A percentile compares a stretch with the other conserved stretches of the same genome.
Conservation (phyloP, 257 asterid species). For the Ocimum tenuiflorum region DNA sequence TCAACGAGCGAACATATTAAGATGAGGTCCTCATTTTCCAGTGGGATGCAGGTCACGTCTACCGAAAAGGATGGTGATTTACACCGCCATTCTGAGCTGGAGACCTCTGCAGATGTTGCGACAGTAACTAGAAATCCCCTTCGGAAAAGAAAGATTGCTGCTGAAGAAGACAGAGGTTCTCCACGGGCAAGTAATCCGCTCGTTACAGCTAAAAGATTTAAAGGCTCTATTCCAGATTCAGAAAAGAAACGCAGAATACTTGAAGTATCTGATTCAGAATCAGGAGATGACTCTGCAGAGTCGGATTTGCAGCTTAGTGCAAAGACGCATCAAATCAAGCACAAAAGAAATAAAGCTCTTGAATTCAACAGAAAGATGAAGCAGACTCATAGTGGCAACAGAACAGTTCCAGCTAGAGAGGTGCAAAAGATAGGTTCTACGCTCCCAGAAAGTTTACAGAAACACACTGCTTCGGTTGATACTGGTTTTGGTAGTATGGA, state of each 20-base stretch:
- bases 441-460: constrained; percentile 11
- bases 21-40: constrained; percentile 16
- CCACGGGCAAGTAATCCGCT: constrained; percentile 8
- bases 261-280: constrained; percentile 30
- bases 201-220: constrained; percentile 20
- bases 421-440: constrained; percentile 4
- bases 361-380: constrained; percentile 21
- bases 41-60: constrained; percentile 18
- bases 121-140: constrained; percentile 26
- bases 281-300: constrained; percentile 22
- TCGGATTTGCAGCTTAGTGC: constrained; percentile 11
- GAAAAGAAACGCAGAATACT: constrained; percentile 20
- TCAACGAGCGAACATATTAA: constrained; percentile 11
- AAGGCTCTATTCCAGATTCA: constrained; percentile 22
- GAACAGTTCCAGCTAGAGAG: constrained; percentile 15
- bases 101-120: constrained; percentile 4
- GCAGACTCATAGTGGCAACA: constrained; percentile 20
- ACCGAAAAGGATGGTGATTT: constrained; percentile 26
- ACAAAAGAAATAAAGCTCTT: constrained; percentile 23
- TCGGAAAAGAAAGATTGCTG: constrained; percentile 37
- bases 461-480: constrained; percentile 11
- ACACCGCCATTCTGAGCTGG: constrained; percentile 17
- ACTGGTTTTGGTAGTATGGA: constrained; percentile 12
- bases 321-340: constrained; percentile 25
- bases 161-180: constrained; percentile 28